Evolutionary conservation across 176 grass and related monocot species (phyloP).

Genomic region (barley (Hordeum vulgare)): MorexV3_pseudomolecules_assembly NC_058524.1:49380704-49381203

Average conservation of each 20-base stretch:
- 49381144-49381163: not conserved
- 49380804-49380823: constrained; percentile 22
- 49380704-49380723: not conserved
- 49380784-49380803: constrained; percentile 38
- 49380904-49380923: constrained; percentile 4
- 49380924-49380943: constrained; percentile 6
- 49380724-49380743: not conserved
- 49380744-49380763: not conserved
- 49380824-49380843: constrained; percentile 35
- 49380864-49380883: not conserved
- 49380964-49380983: not conserved
- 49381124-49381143: too few relatives aligned
- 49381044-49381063: constrained; percentile 8
- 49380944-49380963: not conserved
- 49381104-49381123: not conserved
- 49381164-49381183: not conserved
- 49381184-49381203: not conserved
- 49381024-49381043: constrained; percentile 8
- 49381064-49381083: not conserved
- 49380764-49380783: constrained; percentile 17
- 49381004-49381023: not conserved
- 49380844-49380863: not conserved
- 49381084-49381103: not conserved
- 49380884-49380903: constrained; percentile 17
- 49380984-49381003: constrained; percentile 33